Percentiles rank a stretch among this genome's conserved stretches.
Conservation (phyloP, 306 rosid species). For the Pterocarpus santalinus region DNA sequence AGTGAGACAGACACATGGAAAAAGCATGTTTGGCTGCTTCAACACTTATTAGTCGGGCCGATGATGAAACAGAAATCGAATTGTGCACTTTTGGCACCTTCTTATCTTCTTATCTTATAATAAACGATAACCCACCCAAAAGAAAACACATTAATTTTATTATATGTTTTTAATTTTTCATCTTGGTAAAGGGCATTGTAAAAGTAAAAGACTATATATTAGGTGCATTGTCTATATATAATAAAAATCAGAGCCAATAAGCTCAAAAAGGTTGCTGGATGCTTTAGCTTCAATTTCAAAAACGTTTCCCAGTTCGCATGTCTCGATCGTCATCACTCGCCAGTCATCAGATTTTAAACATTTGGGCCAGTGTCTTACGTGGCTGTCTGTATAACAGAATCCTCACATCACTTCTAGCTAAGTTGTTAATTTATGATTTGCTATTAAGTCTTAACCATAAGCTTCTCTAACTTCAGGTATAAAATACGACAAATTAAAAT, state of each 20-base stretch:
- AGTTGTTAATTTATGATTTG: not conserved
- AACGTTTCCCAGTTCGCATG: conserved; percentile 13
- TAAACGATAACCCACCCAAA: no score
- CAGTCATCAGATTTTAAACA: not conserved
- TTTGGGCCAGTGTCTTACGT: not conserved
- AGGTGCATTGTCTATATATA: not conserved
- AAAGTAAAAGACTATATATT: not conserved
- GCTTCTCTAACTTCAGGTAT: not conserved
- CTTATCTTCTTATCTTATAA: not conserved
- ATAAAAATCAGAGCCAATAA: conserved; percentile 7
- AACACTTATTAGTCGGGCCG: not conserved
- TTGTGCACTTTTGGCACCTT: conserved; percentile 42
- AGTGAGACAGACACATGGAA: conserved; percentile 17
- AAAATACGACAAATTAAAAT: no score
- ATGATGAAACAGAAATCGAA: conserved; percentile 15
- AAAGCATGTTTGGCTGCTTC: conserved; percentile 35
- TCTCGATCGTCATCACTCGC: conserved; percentile 4
- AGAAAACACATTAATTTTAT: no score
- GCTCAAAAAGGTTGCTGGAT: not conserved
- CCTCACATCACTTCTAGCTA: not conserved
- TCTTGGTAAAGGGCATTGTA: not conserved
- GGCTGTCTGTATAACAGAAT: not conserved
- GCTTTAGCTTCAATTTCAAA: conserved; percentile 29
- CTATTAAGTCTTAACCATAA: not conserved
- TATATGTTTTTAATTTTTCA: not conserved